Base-by-base conservation (phyloP, 2,329 filamentous ascomycete species). In the Fusarium marasasianum region DNA sequence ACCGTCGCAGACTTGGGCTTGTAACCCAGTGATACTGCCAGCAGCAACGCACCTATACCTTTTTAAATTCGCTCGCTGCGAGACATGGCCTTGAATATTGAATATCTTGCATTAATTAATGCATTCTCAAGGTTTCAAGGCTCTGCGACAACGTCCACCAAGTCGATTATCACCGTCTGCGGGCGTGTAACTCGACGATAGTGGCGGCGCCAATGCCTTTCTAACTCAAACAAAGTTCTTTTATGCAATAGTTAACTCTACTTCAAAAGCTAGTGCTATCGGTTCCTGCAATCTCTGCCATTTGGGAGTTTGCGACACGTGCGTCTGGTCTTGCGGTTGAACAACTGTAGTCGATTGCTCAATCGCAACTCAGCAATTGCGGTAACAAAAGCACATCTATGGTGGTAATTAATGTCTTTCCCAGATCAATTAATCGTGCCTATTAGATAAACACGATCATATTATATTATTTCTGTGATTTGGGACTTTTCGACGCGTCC, bases 251-350 rank as follows among this genome's bases (percentile, higher is more conserved):
- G 5, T 33, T 2, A 15, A 24, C 22, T 18, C 14, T 22, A 7
- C 0, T 47, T 29, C 0, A 4, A 10, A 29, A 29, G 5, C 4
- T 10, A 2, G 5, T 4, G 4, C 8, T 29, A 29, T 29, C 18
- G 7, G 18, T 10, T 20, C 18, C 9, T 22, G 13, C 20, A 7
- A 4, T 13, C 6, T 51, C 14, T 33, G 26, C 11, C 15, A 18
- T 51, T 33, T 51, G 15, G n/a, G 38, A 8, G 3, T 41, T n/a
- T 20, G 53, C 38, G 1, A 43, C 7, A 56, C 11, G 8, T 17
- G 44, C 53, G 11, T 24, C 20, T 31, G 5, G 11, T 43, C 13
- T n/a, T 17, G 15, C 3, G 22, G 18, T 1, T 17, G 26, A 15
- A 22, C 10, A 18, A 6, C 10, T 6, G 29, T 12, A 3, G 29